Evolutionary conservation across 805 yeast genomes (phyloP), one percentile per base, ranked within the genome.

Genomic region (Brettanomyces bruxellensis): DNA sequence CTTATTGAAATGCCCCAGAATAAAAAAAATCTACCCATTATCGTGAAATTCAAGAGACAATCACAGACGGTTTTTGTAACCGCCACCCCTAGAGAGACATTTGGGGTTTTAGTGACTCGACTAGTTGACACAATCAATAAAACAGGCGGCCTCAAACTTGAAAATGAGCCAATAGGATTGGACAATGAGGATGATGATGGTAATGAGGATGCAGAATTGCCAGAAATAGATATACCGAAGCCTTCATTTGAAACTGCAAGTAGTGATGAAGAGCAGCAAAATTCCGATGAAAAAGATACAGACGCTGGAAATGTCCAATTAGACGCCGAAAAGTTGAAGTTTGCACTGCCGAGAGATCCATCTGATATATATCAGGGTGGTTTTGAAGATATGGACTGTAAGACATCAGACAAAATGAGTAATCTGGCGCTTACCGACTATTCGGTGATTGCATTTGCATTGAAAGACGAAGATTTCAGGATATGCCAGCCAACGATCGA

Each of bases 131-230:
- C 71, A 25, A 67, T 79, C 25, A 68, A 71, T 47, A 50, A 60
- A 3, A 66, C 77, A 0, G 83, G 83, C 2, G 83, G 83, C 0
- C 55, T 74, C 35, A 52, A 47, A n/a, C 46, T 55, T 4, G 53
- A 59, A 34, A 57, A 55, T 38, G 45, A 45, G 4, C 56, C 71
- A 1, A 58, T 51, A 3, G 60, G 61, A 4, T 55, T 59, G 23
- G 64, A 56, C 8, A 66, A 61, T 43, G 65, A 61, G 23, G 64
- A 56, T 8, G 64, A 50, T 4, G 11, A 9, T 28, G 32, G 11
- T 28, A 28, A 28, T 28, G 32, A 6, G 32, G 57, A 47, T 3
- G 66, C 59, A 7, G 41, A 42, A 11, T 23, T 44, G 24, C 25
- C 52, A 60, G 70, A 62, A 12, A 64, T 68, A 3, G 72, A 71